Evolutionary conservation across 495 filamentous ascomycete species (phyloP).

Genomic region (Talaromyces stipitatus): DNA sequence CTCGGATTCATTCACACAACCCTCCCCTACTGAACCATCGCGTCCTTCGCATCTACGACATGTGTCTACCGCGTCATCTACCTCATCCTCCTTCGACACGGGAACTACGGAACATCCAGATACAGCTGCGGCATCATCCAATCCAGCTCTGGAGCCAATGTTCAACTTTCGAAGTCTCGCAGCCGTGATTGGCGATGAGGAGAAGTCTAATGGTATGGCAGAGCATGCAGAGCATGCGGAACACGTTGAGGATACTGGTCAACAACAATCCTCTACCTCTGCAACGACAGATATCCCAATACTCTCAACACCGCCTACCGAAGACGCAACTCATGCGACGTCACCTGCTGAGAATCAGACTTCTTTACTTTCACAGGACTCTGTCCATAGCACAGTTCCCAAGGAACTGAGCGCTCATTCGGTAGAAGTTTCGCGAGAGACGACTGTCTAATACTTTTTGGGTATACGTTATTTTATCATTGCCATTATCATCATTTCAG

Average conservation of each 20-base stretch:
- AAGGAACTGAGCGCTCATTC: slow-evolving; percentile 5
- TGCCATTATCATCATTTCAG: not conserved
- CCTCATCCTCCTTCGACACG: slow-evolving; percentile 68
- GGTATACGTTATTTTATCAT: not conserved
- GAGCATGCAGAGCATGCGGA: slow-evolving; percentile 32
- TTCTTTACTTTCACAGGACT: not conserved
- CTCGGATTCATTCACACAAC: slow-evolving; percentile 11
- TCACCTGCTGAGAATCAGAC: not conserved
- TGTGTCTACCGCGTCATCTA: slow-evolving; percentile 76
- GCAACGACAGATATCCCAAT: not conserved
- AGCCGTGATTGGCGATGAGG: slow-evolving; percentile 70
- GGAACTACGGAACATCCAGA: slow-evolving; percentile 41
- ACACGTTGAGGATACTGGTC: slow-evolving; percentile 30
- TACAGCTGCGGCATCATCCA: slow-evolving; percentile 30
- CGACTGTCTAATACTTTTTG: not conserved
- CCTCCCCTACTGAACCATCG: slow-evolving; percentile 26
- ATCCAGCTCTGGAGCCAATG: slow-evolving; percentile 62
- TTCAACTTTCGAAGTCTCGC: slow-evolving; percentile 89
- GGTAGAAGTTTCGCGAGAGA: slow-evolving; percentile 1
- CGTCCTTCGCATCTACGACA: slow-evolving; percentile 65
- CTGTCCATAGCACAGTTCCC: not conserved
- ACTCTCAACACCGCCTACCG: not conserved
- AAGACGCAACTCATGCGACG: not conserved
- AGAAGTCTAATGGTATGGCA: slow-evolving; percentile 21
- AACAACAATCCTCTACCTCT: not conserved